A percentile compares a stretch with the other conserved stretches of the same genome.
These are phyloP conservation scores for Talaromyces sp. DNA, from an alignment of 2,329 filamentous ascomycete genomes.

Conservation along the genomic window DNA sequence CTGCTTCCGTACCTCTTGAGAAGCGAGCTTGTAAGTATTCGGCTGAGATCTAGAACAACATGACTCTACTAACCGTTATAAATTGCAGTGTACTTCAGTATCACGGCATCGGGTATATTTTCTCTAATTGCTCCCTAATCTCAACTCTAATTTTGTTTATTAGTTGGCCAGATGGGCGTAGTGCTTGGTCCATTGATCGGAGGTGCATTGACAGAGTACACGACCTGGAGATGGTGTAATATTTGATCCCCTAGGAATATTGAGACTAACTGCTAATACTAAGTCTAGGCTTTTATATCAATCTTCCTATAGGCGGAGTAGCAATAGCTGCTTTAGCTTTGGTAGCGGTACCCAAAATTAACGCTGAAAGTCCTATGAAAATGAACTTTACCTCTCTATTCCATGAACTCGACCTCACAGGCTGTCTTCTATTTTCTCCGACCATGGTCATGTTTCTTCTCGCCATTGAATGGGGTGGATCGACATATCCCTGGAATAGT, in stretches of 20 bases:
- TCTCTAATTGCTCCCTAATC: background rate
- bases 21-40: background rate
- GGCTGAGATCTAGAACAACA: background rate
- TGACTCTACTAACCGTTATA: background rate
- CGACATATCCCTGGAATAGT: conserved; percentile 26
- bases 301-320: conserved; percentile 28
- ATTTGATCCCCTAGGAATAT: no score
- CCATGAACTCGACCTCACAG: conserved; percentile 29
- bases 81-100: background rate
- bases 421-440: conserved; percentile 30
- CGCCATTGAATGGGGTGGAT: conserved; percentile 33
- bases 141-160: conserved; percentile 10
- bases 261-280: conserved; percentile 3
- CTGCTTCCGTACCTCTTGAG: conserved; percentile 3
- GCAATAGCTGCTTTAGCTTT: conserved; percentile 20
- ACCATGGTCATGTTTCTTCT: conserved; percentile 30
- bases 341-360: conserved; percentile 22
- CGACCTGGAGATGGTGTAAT: conserved; percentile 33
- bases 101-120: background rate
- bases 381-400: conserved; percentile 20
- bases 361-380: conserved; percentile 13
- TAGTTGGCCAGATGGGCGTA: conserved; percentile 14
- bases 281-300: conserved; percentile 31
- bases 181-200: conserved; percentile 28
- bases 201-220: conserved; percentile 28